These are phyloP conservation scores for Solanum phureja DNA, from an alignment of 257 asterid species.

Conservation along the genomic window DNA sequence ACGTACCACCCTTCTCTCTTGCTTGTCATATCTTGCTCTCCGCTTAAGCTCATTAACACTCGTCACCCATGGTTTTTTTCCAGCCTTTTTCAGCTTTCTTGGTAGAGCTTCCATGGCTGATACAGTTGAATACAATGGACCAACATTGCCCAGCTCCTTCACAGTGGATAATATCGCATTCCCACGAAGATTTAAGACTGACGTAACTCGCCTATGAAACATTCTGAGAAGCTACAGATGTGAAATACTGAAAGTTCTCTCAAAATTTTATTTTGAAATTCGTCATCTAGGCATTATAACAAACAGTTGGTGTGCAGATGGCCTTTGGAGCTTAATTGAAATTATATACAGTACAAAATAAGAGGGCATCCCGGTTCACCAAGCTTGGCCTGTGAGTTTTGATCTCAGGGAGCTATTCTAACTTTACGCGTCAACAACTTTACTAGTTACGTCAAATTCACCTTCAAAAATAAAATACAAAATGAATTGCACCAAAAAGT, in stretches of 20 bases:
- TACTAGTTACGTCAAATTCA: neutral
- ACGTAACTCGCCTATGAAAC: neutral
- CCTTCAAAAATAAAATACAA: neutral
- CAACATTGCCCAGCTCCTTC: neutral
- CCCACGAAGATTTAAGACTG: neutral
- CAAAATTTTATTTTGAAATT: neutral
- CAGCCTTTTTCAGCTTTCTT: conserved; percentile 33
- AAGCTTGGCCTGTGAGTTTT: neutral
- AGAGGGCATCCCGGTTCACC: neutral
- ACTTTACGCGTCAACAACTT: neutral
- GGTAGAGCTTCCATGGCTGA: conserved; percentile 19
- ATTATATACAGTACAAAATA: neutral
- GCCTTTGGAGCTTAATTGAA: neutral
- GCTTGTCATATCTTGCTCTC: conserved; percentile 32
- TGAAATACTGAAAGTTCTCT: neutral
- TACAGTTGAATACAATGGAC: conserved; percentile 16
- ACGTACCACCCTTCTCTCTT: conserved; percentile 23
- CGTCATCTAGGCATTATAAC: neutral
- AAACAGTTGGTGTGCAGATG: neutral
- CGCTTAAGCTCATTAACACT: conserved; percentile 47
- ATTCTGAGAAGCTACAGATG: neutral
- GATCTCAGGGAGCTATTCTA: neutral
- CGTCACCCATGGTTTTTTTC: conserved; percentile 62
- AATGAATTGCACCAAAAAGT: neutral
- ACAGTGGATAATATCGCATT: neutral